Percentiles rank a stretch among this genome's conserved stretches.
Conservation (phyloP, 1,139 yeast species). For the Yamadazyma friedrichii region DNA sequence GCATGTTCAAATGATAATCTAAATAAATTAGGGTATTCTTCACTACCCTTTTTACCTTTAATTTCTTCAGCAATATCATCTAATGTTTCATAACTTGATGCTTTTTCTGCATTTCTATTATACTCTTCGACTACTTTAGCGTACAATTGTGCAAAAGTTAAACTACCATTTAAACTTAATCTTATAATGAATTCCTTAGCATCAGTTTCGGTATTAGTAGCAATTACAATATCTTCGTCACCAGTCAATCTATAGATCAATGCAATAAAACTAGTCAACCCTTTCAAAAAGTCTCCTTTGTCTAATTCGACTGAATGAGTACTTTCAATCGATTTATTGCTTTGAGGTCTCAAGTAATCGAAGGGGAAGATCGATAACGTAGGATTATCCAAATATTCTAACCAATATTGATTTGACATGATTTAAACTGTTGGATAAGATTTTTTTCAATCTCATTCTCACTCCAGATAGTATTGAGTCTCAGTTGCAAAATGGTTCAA, state of each 20-base stretch:
- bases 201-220: slow-evolving; percentile 52
- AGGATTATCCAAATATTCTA: slow-evolving; percentile 67
- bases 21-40: slow-evolving; percentile 62
- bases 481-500: slow-evolving; percentile 4
- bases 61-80: slow-evolving; percentile 56
- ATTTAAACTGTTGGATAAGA: background rate
- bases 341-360: slow-evolving; percentile 80
- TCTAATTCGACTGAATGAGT: slow-evolving; percentile 38
- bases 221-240: slow-evolving; percentile 88
- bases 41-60: slow-evolving; percentile 48
- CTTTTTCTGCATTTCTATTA: slow-evolving; percentile 31
- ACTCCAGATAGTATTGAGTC: slow-evolving; percentile 1
- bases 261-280: slow-evolving; percentile 69
- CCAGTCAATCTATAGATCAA: slow-evolving; percentile 82
- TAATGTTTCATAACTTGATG: slow-evolving; percentile 45
- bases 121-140: slow-evolving; percentile 45
- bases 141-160: slow-evolving; percentile 54
- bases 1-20: slow-evolving; percentile 60
- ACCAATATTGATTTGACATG: slow-evolving; percentile 50
- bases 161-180: slow-evolving; percentile 52
- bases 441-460: background rate
- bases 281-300: slow-evolving; percentile 41
- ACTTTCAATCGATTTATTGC: slow-evolving; percentile 68
- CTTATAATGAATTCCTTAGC: slow-evolving; percentile 58
- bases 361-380: slow-evolving; percentile 86